Evolutionary conservation across 805 yeast species (phyloP).

Genomic region (Wickerhamomyces bovis): DNA sequence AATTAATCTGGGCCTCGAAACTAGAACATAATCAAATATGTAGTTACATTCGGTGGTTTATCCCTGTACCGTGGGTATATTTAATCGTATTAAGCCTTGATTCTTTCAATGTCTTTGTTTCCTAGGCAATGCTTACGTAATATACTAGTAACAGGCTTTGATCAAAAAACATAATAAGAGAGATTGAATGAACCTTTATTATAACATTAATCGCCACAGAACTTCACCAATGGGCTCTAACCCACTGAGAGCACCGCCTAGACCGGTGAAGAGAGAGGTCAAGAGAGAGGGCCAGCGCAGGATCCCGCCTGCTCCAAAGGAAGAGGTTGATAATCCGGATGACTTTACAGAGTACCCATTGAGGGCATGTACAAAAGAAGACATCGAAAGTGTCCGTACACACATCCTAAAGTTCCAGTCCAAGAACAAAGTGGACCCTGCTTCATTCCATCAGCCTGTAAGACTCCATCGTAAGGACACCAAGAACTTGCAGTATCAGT

Average conservation of each 20-base stretch:
- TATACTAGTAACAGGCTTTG: too few species aligned
- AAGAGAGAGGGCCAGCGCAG: neutral
- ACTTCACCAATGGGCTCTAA: neutral
- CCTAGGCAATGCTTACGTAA: too few species aligned
- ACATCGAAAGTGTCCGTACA: constrained; percentile 63
- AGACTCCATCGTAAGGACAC: constrained; percentile 93
- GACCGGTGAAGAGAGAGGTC: neutral
- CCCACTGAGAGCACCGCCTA: neutral
- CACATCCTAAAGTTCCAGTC: constrained; percentile 81
- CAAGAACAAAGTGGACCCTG: constrained; percentile 67
- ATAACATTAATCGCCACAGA: neutral
- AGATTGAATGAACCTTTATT: too few species aligned
- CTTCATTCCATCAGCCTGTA: constrained; percentile 69
- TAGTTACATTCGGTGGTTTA: too few species aligned
- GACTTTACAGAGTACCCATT: constrained; percentile 39
- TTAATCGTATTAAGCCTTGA: too few species aligned
- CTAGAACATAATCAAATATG: too few species aligned
- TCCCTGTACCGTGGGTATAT: too few species aligned
- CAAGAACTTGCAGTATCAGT: constrained; percentile 78
- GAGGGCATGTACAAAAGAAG: constrained; percentile 67
- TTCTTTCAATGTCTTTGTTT: too few species aligned
- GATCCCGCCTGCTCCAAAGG: constrained; percentile 10
- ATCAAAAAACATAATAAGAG: too few species aligned
- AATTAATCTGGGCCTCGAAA: too few species aligned
- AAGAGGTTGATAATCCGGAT: constrained; percentile 19